These are phyloP conservation scores for Omphalotus guepiniiformis DNA, from an alignment of 768 basidiomycete genomes.

Conservation along the genomic window DNA sequence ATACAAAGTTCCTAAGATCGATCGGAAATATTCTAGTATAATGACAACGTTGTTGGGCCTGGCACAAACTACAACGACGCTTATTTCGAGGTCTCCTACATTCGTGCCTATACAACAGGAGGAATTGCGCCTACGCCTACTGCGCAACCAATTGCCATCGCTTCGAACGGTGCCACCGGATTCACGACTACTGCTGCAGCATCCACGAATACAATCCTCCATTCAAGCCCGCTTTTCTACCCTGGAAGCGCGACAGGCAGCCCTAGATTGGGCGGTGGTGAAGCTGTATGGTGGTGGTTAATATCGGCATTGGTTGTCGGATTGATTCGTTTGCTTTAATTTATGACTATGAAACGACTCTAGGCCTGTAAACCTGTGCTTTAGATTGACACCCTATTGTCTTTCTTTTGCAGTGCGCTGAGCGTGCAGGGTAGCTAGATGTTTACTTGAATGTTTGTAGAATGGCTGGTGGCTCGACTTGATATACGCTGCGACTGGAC, in stretches of 20 bases:
- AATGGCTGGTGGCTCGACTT: no score
- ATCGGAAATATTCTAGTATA: slow-evolving; percentile 29
- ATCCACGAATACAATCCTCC: not conserved
- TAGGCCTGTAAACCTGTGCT: no score
- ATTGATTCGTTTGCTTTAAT: no score
- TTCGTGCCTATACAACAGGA: slow-evolving; percentile 43
- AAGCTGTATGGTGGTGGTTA: no score
- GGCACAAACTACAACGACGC: slow-evolving; percentile 37
- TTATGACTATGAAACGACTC: no score
- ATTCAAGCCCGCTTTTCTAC: slow-evolving; percentile 3
- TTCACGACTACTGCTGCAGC: not conserved
- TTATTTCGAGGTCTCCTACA: slow-evolving; percentile 38
- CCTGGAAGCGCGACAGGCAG: slow-evolving; percentile 7
- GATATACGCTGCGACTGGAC: no score
- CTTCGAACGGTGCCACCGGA: not conserved
- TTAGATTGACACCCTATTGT: no score
- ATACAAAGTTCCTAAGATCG: not conserved
- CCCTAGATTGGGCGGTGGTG: no score
- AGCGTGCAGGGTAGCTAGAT: no score
- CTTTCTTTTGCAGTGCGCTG: no score
- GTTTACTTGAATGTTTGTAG: no score
- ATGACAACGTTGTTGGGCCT: slow-evolving; percentile 46
- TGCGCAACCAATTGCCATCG: slow-evolving; percentile 14
- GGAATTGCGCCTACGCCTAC: slow-evolving; percentile 23
- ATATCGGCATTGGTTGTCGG: no score